Evolutionary conservation across 345 rosid species (phyloP).

Genomic region (Isatis tinctoria): DNA sequence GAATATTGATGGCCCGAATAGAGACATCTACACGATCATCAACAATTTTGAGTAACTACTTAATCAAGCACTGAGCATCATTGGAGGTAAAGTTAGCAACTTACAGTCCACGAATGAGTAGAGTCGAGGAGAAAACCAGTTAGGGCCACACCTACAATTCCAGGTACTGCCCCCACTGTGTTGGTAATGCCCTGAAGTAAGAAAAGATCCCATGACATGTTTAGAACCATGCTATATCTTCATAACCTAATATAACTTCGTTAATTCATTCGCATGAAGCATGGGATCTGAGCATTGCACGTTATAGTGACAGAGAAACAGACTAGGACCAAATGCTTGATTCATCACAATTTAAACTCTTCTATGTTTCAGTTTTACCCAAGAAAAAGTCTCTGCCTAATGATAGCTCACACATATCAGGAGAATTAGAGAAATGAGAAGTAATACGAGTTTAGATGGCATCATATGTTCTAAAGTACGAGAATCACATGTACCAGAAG

Average conservation of each 20-base stretch:
- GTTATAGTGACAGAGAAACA: background rate
- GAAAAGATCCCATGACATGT: background rate
- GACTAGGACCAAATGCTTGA: background rate
- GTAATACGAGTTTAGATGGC: background rate
- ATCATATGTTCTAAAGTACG: background rate
- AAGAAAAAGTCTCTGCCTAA: background rate
- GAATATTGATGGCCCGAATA: slow-evolving; percentile 87
- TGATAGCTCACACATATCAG: background rate
- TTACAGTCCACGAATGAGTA: slow-evolving; percentile 97
- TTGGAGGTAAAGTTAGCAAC: slow-evolving; percentile 21
- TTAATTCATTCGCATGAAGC: background rate
- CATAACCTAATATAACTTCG: background rate
- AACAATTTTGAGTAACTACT: background rate
- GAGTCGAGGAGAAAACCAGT: slow-evolving; percentile 90
- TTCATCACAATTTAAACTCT: background rate
- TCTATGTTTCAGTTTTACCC: background rate
- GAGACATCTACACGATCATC: slow-evolving; percentile 47
- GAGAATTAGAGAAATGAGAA: background rate
- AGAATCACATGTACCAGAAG: slow-evolving; percentile 50
- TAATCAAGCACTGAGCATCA: background rate
- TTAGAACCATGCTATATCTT: background rate
- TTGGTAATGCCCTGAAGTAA: slow-evolving; percentile 78
- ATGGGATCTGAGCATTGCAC: background rate
- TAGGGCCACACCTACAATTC: slow-evolving; percentile 86
- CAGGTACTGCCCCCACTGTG: slow-evolving; percentile 89